phyloP scores from a whole-genome alignment of 2,329 filamentous ascomycete genomes.

The Torrubiella hemipterigena region DNA sequence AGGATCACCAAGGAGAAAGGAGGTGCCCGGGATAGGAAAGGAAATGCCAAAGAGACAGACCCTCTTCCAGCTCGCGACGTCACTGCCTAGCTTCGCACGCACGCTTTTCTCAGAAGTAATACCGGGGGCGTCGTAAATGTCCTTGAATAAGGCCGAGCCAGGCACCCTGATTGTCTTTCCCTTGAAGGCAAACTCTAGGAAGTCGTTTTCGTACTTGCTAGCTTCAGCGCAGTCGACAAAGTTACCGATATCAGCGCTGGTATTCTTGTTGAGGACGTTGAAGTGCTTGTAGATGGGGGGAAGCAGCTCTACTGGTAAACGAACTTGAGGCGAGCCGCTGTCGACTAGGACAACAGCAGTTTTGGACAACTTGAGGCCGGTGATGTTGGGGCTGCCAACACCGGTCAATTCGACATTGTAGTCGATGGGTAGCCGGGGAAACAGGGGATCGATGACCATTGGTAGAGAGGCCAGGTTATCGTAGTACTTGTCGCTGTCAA shows the following conservation, averaged over 20 bases:
- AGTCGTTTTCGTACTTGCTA: background rate
- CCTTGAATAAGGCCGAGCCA: slow-evolving; percentile 19
- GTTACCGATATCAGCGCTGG: too few species aligned
- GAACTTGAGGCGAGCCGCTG: slow-evolving; percentile 32
- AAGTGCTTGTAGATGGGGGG: background rate
- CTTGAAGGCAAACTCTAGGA: background rate
- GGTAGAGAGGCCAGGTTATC: slow-evolving; percentile 31
- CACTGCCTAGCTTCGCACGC: too few species aligned
- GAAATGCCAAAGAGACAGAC: slow-evolving; percentile 8
- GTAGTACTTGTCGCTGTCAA: slow-evolving; percentile 61
- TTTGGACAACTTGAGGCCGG: background rate
- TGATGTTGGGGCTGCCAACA: slow-evolving; percentile 15
- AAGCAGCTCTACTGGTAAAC: background rate
- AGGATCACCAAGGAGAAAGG: slow-evolving; percentile 40
- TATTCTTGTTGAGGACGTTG: background rate
- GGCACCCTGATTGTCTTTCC: background rate
- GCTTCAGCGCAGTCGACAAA: background rate
- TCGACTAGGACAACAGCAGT: slow-evolving; percentile 20
- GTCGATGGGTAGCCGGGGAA: slow-evolving; percentile 26
- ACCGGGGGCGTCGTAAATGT: slow-evolving; percentile 22
- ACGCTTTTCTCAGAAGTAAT: too few species aligned
- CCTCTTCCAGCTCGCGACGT: too few species aligned
- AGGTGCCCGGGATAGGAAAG: too few species aligned
- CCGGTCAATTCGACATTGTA: slow-evolving; percentile 21
- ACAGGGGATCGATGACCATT: slow-evolving; percentile 34